Conservation (phyloP, 2,329 filamentous ascomycete species). For the Xylariaceae sp. region DNA sequence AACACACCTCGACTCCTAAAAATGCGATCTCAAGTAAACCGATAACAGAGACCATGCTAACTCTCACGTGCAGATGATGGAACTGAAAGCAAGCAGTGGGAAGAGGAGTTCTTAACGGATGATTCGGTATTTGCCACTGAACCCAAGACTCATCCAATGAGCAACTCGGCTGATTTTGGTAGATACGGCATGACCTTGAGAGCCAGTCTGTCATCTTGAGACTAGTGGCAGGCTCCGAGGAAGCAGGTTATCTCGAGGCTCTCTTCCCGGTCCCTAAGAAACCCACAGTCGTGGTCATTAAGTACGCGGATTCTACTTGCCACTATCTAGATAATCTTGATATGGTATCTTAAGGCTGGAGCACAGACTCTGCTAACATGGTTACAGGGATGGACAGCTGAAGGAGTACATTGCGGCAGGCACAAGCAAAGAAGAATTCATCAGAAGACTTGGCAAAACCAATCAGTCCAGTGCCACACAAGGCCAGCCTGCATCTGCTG, state of each 20-base stretch:
- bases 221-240: constrained; percentile 66
- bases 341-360: too few relatives aligned
- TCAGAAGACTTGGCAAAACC: constrained; percentile 47
- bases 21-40: not conserved
- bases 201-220: constrained; percentile 64
- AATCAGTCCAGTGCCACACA: constrained; percentile 29
- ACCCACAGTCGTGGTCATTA: constrained; percentile 76
- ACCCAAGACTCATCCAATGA: not conserved
- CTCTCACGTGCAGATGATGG: constrained; percentile 53
- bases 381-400: constrained; percentile 63
- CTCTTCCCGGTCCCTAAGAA: constrained; percentile 75
- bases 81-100: constrained; percentile 66
- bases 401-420: constrained; percentile 69
- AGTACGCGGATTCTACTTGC: constrained; percentile 41
- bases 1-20: too few relatives aligned
- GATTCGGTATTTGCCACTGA: constrained; percentile 41
- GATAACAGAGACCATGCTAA: constrained; percentile 1
- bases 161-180: constrained; percentile 14
- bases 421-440: constrained; percentile 60
- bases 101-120: constrained; percentile 60
- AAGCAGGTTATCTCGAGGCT: constrained; percentile 74
- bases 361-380: constrained; percentile 8
- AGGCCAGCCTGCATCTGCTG: constrained; percentile 10
- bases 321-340: too few relatives aligned
- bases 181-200: constrained; percentile 54